Evolutionary conservation across 2,329 filamentous ascomycete genomes (phyloP).

Genomic region (Lasiodiplodia gonubiensis): DNA sequence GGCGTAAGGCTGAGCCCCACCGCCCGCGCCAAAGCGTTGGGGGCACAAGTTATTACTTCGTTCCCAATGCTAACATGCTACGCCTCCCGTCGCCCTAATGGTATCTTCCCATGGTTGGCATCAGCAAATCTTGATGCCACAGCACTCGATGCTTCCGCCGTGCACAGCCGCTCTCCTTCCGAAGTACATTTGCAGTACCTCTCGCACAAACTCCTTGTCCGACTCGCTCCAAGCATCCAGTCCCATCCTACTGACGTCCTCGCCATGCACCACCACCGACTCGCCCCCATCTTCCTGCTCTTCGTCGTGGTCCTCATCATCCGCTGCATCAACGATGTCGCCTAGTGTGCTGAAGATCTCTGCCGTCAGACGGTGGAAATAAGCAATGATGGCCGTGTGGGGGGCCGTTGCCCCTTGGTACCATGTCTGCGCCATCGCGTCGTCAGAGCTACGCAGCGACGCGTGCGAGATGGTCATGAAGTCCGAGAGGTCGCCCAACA

Average conservation of each 20-base stretch:
- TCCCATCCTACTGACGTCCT: constrained; percentile 73
- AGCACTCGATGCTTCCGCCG: constrained; percentile 74
- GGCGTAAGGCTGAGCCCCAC: constrained; percentile 2
- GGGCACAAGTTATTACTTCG: not conserved
- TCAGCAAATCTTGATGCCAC: constrained; percentile 72
- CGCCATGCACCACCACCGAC: constrained; percentile 63
- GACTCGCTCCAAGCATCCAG: constrained; percentile 76
- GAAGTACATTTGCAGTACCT: constrained; percentile 70
- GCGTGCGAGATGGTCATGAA: constrained; percentile 31
- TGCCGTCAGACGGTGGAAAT: constrained; percentile 78
- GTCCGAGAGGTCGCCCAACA: constrained; percentile 51
- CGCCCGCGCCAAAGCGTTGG: not conserved
- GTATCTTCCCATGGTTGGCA: not conserved
- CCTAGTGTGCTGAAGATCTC: constrained; percentile 67
- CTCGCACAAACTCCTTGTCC: constrained; percentile 72
- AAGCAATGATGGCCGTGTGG: constrained; percentile 77
- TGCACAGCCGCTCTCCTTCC: constrained; percentile 67
- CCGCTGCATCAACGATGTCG: constrained; percentile 61
- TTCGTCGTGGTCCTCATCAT: constrained; percentile 50
- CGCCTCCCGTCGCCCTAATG: not conserved
- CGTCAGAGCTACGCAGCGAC: constrained; percentile 51
- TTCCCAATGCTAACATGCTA: constrained; percentile 4
- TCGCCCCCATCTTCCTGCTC: constrained; percentile 40
- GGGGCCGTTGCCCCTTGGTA: constrained; percentile 44
- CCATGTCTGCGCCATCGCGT: constrained; percentile 48